Evolutionary conservation across 2,329 filamentous ascomycete genomes (phyloP), one percentile per base, ranked within the genome.

Genomic region (Fusarium staphyleae): DNA sequence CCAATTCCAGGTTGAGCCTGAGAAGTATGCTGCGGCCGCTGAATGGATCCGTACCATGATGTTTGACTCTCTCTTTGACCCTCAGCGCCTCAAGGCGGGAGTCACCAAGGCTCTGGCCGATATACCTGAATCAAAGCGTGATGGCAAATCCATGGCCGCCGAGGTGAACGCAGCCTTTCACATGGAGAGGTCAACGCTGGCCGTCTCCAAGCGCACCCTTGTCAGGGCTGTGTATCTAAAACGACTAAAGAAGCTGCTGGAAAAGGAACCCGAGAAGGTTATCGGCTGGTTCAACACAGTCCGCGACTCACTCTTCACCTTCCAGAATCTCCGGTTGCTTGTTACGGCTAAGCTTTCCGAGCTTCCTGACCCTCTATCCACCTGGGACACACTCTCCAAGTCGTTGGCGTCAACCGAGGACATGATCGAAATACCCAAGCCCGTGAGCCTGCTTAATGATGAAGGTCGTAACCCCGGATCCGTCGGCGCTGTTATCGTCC

Each of bases 201-300:
- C 87, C 22, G 88, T 91, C 39, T 90, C 93, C 3, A 88, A 87
- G 64, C 88, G 88, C 48, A 92, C 90, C 0, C 83, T 99, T 11
- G 91, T 96, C 44, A 93, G 93, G 69, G 89, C 90, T 3, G 81
- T 92, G 8, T 96, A 97, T 71, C 82, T 98, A 63, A 93, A 92
- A 72, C 85, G 90, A 26, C 85, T 96, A 65, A 89, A 90, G 75
- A 89, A 89, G 70, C 82, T 96, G 12, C 82, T 99, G 12, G 84
- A 88, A 51, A 84, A 81, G n/a, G 84, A 93, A 14, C 90, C 93
- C 0, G 81, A 89, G 9, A 82, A 82, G 46, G 89, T 97, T 3
- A 79, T 98, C 13, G 76, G 80, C 14, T 90, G 88, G 75, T 89
- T 99, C 62, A 86, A 96, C 68, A 81, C 86, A 43, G 81, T 99